phyloP scores from a whole-genome alignment of 2,329 filamentous ascomycete genomes.

The Rachicladosporium sp. region DNA sequence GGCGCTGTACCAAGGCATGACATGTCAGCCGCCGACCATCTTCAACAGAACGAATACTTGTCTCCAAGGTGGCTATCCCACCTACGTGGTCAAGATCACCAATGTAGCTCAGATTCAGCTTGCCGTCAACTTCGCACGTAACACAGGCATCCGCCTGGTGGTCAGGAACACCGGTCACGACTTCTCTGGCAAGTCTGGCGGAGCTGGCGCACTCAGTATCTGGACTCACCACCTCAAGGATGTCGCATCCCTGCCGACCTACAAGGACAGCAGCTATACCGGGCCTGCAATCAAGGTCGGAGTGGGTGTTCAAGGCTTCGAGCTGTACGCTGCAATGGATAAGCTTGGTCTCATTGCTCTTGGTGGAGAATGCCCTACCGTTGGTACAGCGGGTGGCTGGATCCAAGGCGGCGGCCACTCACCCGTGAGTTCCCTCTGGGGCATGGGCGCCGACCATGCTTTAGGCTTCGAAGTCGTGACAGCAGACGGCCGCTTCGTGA shows the following conservation, averaged over 20 bases:
- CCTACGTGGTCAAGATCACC: slow-evolving; percentile 9
- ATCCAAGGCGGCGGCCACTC: slow-evolving; percentile 13
- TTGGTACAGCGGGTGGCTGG: slow-evolving; percentile 15
- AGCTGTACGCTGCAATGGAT: slow-evolving; percentile 6
- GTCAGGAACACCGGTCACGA: slow-evolving; percentile 17
- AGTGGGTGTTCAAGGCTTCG: slow-evolving; percentile 9
- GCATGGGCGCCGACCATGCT: slow-evolving; percentile 13
- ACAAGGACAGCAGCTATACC: slow-evolving; percentile 6
- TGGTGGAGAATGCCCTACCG: slow-evolving; percentile 11
- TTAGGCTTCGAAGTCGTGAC: slow-evolving; percentile 3
- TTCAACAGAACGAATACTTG: slow-evolving; percentile 4
- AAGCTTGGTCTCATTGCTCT: slow-evolving; percentile 2
- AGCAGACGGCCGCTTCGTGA: background rate
- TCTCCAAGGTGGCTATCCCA: slow-evolving; percentile 9
- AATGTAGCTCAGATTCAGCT: slow-evolving; percentile 8
- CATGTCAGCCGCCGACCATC: slow-evolving; percentile 5
- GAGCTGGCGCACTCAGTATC: slow-evolving; percentile 11
- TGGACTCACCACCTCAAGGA: slow-evolving; percentile 14
- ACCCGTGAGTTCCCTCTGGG: slow-evolving; percentile 7
- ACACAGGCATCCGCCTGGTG: slow-evolving; percentile 10
- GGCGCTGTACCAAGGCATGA: slow-evolving; percentile 6
- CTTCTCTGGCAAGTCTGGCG: slow-evolving; percentile 10
- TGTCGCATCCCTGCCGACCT: slow-evolving; percentile 6
- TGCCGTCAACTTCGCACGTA: slow-evolving; percentile 12
- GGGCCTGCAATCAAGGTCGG: slow-evolving; percentile 11